Percentiles rank a stretch among this genome's conserved stretches.
Evolutionary conservation across 192 early-diverging fungal genomes (phyloP).

Genomic region (Phycomyces nitens): DNA sequence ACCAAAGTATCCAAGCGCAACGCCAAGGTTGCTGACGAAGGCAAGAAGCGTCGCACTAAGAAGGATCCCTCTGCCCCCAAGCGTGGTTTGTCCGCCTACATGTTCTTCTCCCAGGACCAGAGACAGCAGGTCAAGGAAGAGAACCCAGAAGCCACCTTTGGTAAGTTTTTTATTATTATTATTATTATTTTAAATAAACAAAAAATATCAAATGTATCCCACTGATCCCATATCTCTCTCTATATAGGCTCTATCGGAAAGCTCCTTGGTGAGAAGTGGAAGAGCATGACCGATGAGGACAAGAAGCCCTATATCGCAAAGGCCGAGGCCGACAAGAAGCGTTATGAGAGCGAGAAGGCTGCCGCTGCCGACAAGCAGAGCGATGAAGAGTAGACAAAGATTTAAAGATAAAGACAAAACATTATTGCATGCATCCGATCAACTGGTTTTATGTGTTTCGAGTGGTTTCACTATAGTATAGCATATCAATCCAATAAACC

Average conservation of each 20-base stretch:
- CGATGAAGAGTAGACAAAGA: constrained; percentile 1
- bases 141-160: constrained; percentile 71
- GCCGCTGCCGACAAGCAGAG: constrained; percentile 3
- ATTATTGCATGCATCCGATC: constrained; percentile 2
- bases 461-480: constrained; percentile 4
- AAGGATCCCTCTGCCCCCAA: constrained; percentile 90
- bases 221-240: too few relatives aligned
- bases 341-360: constrained; percentile 31
- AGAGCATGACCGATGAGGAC: constrained; percentile 25
- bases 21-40: constrained; percentile 37
- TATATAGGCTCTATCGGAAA: constrained; percentile 25
- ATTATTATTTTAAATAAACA: neutral
- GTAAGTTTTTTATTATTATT: constrained; percentile 31
- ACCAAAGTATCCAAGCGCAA: constrained; percentile 13
- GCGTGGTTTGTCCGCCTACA: constrained; percentile 84
- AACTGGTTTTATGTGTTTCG: neutral
- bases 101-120: constrained; percentile 82
- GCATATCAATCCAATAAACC: constrained; percentile 1
- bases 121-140: constrained; percentile 71
- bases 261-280: constrained; percentile 41
- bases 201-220: too few relatives aligned
- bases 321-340: constrained; percentile 31
- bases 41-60: constrained; percentile 57
- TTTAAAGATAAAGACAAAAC: neutral
- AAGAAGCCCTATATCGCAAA: constrained; percentile 29